Conservation (phyloP, 768 basidiomycete genomes). For the Glaciozyma martinii region DNA sequence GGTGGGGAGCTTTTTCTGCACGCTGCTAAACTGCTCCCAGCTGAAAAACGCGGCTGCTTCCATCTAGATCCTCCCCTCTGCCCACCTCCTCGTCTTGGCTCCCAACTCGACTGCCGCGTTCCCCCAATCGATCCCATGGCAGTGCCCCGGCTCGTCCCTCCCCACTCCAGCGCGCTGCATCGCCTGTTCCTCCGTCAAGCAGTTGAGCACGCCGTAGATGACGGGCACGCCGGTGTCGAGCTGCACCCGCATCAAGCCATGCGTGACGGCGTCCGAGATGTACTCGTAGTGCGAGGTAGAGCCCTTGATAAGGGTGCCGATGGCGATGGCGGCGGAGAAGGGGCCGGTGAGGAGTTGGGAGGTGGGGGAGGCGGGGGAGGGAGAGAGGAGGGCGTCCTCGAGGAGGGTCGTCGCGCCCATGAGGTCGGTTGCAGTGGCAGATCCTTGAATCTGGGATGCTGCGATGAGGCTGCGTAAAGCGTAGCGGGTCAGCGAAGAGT, state of each 20-base stretch:
- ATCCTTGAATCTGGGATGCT: conserved; percentile 72
- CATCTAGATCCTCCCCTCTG: conserved; percentile 11
- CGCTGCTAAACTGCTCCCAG: too few relatives aligned
- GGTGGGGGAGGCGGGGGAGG: conserved; percentile 46
- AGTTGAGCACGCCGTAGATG: conserved; percentile 92
- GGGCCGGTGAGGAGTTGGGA: conserved; percentile 44
- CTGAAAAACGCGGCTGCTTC: too few relatives aligned
- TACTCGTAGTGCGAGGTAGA: conserved; percentile 99
- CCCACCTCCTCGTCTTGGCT: conserved; percentile 33
- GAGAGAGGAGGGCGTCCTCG: conserved; percentile 48
- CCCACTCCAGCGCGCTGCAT: conserved; percentile 87
- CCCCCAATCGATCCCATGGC: conserved; percentile 99
- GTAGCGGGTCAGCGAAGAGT: too few relatives aligned
- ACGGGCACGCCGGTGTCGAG: conserved; percentile 88
- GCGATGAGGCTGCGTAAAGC: conserved; percentile 63
- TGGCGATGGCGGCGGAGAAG: conserved; percentile 92
- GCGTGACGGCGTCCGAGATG: conserved; percentile 86
- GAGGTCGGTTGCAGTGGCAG: conserved; percentile 69
- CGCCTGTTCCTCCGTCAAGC: conserved; percentile 86
- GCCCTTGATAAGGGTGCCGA: conserved; percentile 97
- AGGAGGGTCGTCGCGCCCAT: conserved; percentile 50
- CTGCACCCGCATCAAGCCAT: conserved; percentile 89
- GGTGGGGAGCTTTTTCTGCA: too few relatives aligned
- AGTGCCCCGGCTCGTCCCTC: conserved; percentile 65
- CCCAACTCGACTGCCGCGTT: conserved; percentile 71